A percentile compares a stretch with the other conserved stretches of the same genome.
These are phyloP conservation scores for Ceriops tagal DNA, from an alignment of 345 rosid species.

Conservation along the genomic window DNA sequence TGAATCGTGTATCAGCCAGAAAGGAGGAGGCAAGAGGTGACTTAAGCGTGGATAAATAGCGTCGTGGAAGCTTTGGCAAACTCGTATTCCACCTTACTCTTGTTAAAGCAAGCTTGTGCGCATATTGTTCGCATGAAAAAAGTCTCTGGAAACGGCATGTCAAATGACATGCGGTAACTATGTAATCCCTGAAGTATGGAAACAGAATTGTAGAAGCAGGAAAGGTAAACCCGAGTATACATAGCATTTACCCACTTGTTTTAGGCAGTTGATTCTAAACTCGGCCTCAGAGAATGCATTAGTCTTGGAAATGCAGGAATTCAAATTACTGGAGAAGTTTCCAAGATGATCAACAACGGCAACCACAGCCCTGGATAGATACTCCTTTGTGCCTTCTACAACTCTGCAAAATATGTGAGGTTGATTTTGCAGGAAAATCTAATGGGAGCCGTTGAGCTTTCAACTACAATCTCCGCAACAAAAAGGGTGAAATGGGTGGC, in stretches of 20 bases:
- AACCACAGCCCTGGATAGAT: constrained; percentile 54
- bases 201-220: neutral
- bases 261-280: constrained; percentile 47
- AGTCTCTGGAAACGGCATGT: constrained; percentile 33
- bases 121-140: constrained; percentile 37
- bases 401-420: constrained; percentile 29
- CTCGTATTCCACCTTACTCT: constrained; percentile 39
- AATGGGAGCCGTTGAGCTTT: too few species aligned
- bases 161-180: neutral
- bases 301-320: constrained; percentile 29
- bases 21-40: neutral
- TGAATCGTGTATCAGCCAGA: too few species aligned
- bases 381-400: constrained; percentile 60
- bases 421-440: too few species aligned
- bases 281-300: constrained; percentile 44
- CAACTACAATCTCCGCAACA: too few species aligned
- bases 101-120: constrained; percentile 41
- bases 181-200: neutral
- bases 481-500: neutral
- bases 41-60: constrained; percentile 45
- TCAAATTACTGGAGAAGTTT: constrained; percentile 50
- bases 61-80: constrained; percentile 40
- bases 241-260: constrained; percentile 40
- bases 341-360: constrained; percentile 71
- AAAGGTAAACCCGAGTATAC: too few species aligned